Base-by-base conservation (phyloP, 331 rosid genomes). In the Rosa hybrid region DNA sequence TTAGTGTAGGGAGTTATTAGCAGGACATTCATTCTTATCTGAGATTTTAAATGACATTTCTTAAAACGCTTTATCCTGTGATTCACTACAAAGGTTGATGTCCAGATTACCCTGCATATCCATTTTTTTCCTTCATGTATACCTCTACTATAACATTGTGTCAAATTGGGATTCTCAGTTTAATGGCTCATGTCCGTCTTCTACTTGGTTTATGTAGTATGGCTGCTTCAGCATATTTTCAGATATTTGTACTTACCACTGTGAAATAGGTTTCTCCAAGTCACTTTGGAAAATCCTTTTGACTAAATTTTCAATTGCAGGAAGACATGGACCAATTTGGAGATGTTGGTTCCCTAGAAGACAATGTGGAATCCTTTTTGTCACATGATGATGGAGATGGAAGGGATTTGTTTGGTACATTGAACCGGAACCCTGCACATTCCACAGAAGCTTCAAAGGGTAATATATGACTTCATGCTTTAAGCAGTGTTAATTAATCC, bases 311-410 rank as follows among this genome's bases (percentile, higher is more conserved):
- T 51, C 77, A 80, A 81, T 81, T 88, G 83, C 91, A 92, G 97
- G 97, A 94, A 50, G 97, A 92, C 80, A 89, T 94, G 73, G 97
- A 94, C 64, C 97, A 84, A 82, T 92, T 92, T 72, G 98, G 95
- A 74, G 98, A 94, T 84, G 97, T 94, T 83, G 93, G 93, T 77
- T 87, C 97, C 76, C 89, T 94, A 73, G 98, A 94, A 73, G 98
- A 94, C 78, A 90, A 94, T 71, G 98, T 92, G 64, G 97, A 94
- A 77, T 94, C 98, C 42, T 94, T 94, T 86, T 90, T 94, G 78
- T 90, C 98, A 68, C 89, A 83, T 13, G 98, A 92, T 78, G 97
- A 86, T 78, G 97, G 91, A 72, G 98, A 94, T 86, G 98, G 95
- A 83, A 86, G 94, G 87, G 97, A 94, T 80, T 76, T 91, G 85